Base-by-base conservation (phyloP, 2,329 filamentous ascomycete species). In the Monosporascus ibericus region DNA sequence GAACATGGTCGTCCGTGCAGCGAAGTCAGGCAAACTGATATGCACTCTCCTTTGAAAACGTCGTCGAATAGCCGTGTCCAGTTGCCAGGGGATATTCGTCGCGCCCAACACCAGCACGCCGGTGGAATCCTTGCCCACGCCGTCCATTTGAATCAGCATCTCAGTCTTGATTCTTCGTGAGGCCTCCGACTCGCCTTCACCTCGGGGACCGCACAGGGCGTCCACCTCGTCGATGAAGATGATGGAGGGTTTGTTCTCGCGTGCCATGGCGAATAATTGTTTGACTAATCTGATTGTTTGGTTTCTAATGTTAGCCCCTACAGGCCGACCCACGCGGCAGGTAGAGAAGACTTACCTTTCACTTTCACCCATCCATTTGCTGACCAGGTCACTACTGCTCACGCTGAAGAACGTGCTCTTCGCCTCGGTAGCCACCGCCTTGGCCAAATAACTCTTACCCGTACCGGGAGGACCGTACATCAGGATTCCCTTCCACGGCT, bases 331-430 rank as follows among this genome's bases (percentile, higher is more conserved):
- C 27, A 7, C 11, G 37, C 44, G 9, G 17, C 30, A 17, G 18
- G 7, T 30, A 9, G 15, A 6, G 48, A 44, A 52, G 20, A 63
- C 78, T 48, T 75, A 95, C 90, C 91, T 84, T 83, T 99, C 94
- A 78, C 89, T 95, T 73, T 99, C 94, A 75, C 94, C 94, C 94
- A 99, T 99, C 94, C 94, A 99, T 70, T 99, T 99, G 70, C 90
- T 96, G 55, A 99, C 94, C 71, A 99, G 72, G 69, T 99, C 94
- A 67, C 90, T 95, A 78, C 90, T 95, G 73, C 90, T 95, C 60
- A 99, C 92, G 66, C 91, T 96, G 80, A 99, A 99, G 70, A 99
- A 99, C 3, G 94, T 97, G 72, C 92, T 96, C 72, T 99, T 97
- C 54, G 94, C 94, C 73, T 99, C 94, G 18, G 94, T 99, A 50